These are phyloP conservation scores for Lepidium didymum DNA, from an alignment of 345 rosid genomes.

Conservation along the genomic window DNA sequence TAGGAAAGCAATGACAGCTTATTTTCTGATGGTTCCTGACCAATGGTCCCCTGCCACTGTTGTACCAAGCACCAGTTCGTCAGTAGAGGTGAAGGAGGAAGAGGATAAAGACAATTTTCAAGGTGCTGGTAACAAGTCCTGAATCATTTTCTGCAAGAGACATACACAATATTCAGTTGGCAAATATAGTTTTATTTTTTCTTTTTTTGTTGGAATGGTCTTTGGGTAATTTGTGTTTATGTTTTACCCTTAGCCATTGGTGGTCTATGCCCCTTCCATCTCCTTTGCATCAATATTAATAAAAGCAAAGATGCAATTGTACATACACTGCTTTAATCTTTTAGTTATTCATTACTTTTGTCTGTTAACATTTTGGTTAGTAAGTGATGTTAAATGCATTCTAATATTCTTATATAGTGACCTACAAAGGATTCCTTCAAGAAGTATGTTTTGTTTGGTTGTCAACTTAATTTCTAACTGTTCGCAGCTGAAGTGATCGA, in stretches of 20 bases:
- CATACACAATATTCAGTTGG: constrained; percentile 10
- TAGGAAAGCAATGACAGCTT: constrained; percentile 90
- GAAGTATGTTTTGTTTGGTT: neutral
- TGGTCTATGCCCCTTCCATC: constrained; percentile 15
- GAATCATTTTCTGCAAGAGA: neutral
- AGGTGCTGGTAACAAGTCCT: constrained; percentile 16
- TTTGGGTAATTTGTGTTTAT: constrained; percentile 22
- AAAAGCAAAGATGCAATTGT: constrained; percentile 27
- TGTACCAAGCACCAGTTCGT: constrained; percentile 17
- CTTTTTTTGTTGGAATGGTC: constrained; percentile 4
- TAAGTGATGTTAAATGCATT: neutral
- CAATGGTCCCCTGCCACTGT: constrained; percentile 56
- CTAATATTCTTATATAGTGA: neutral
- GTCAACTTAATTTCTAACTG: no score
- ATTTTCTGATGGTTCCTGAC: constrained; percentile 94
- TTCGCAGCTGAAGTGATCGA: no score
- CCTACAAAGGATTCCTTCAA: neutral
- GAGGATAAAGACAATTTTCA: constrained; percentile 22
- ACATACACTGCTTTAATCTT: constrained; percentile 16
- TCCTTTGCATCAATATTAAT: constrained; percentile 23
- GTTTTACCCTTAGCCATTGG: constrained; percentile 16
- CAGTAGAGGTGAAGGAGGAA: constrained; percentile 22
- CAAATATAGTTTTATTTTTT: neutral
- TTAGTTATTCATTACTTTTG: neutral
- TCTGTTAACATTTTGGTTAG: constrained; percentile 3